A percentile compares a stretch with the other conserved stretches of the same genome.
phyloP scores from a whole-genome alignment of 2,329 filamentous ascomycete genomes.

The Xylaria sp. region DNA sequence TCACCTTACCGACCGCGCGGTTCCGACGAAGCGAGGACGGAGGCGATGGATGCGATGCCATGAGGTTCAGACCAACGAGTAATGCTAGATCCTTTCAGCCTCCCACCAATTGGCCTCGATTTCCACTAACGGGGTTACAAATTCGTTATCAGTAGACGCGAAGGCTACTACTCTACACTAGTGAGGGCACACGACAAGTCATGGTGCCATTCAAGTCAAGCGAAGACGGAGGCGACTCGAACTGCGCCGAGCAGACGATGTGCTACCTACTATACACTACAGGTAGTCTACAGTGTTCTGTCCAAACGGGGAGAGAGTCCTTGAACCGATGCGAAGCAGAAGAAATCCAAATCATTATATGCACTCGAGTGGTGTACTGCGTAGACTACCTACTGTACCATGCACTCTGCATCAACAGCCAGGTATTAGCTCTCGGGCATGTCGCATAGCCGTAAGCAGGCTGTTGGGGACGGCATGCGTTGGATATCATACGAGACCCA shows the following conservation, averaged over 20 bases:
- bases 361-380: background rate
- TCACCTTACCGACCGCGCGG: conserved; percentile 30
- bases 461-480: background rate
- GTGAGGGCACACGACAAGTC: background rate
- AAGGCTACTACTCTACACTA: background rate
- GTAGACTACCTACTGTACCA: too few species aligned
- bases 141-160: conserved; percentile 15
- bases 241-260: background rate
- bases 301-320: background rate
- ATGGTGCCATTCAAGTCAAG: conserved; percentile 1
- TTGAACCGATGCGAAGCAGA: background rate
- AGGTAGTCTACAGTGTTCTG: background rate
- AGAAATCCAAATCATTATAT: conserved; percentile 10
- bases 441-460: background rate
- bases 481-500: conserved; percentile 3
- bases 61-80: conserved; percentile 14
- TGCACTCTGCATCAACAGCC: background rate
- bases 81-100: conserved; percentile 32
- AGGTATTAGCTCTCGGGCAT: background rate
- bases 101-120: conserved; percentile 1
- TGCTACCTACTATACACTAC: background rate
- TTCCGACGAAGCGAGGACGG: conserved; percentile 12
- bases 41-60: conserved; percentile 19
- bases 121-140: conserved; percentile 12
- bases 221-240: background rate